phyloP scores from a whole-genome alignment of 306 rosid species.

The Mimosa pudica region DNA sequence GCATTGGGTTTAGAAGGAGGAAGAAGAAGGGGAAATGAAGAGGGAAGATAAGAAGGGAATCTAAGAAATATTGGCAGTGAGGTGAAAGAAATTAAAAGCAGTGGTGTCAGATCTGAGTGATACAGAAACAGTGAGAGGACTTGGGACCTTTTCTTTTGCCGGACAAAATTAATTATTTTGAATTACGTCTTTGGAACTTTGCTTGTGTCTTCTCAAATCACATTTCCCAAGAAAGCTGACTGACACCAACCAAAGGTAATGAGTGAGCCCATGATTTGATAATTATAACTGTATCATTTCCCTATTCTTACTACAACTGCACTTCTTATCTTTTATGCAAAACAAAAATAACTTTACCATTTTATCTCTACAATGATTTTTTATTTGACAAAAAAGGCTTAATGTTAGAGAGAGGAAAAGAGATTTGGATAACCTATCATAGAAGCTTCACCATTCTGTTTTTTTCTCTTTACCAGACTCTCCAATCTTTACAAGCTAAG shows the following conservation, averaged over 20 bases:
- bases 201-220: conserved; percentile 73
- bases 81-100: background rate
- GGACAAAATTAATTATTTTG: conserved; percentile 41
- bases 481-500: background rate
- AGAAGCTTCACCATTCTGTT: background rate
- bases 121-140: conserved; percentile 48
- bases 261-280: conserved; percentile 39
- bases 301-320: background rate
- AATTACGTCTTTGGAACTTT: conserved; percentile 46
- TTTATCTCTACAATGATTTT: background rate
- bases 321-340: background rate
- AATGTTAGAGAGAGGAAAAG: background rate
- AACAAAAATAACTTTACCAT: background rate
- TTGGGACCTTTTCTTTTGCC: conserved; percentile 52
- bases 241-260: conserved; percentile 48
- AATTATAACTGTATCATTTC: conserved; percentile 34
- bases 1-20: conserved; percentile 27
- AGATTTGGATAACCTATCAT: background rate
- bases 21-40: background rate
- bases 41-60: conserved; percentile 55
- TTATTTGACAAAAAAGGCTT: background rate
- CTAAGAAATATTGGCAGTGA: conserved; percentile 27
- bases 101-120: conserved; percentile 64
- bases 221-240: conserved; percentile 63
- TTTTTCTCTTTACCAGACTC: background rate